Conservation (phyloP, 805 yeast genomes). For the Suhomyces kilbournensis region DNA sequence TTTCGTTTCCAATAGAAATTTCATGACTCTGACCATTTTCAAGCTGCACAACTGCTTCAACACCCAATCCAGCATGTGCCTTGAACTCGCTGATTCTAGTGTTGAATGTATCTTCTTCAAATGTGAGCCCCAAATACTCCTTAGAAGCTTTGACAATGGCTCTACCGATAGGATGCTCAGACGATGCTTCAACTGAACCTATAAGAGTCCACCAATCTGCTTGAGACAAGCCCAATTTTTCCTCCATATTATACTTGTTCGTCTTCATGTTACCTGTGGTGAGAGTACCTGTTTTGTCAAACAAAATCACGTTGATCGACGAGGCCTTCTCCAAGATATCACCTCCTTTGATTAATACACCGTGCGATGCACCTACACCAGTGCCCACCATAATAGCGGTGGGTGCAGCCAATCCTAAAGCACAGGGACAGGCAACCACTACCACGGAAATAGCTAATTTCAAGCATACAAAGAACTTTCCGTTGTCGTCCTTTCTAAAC, state of each 20-base stretch:
- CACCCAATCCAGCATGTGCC: slow-evolving; percentile 45
- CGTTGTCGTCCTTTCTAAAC: slow-evolving; percentile 46
- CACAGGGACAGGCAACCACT: slow-evolving; percentile 99
- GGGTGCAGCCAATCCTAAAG: slow-evolving; percentile 95
- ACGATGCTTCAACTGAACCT: slow-evolving; percentile 59
- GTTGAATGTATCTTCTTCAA: slow-evolving; percentile 32
- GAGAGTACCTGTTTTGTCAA: slow-evolving; percentile 95
- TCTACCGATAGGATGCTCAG: slow-evolving; percentile 87
- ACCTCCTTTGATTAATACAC: slow-evolving; percentile 91
- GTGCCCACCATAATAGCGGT: slow-evolving; percentile 99
- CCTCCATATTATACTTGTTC: slow-evolving; percentile 17
- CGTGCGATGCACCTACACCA: slow-evolving; percentile 89
- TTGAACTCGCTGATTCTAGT: slow-evolving; percentile 33
- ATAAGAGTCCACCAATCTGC: slow-evolving; percentile 50
- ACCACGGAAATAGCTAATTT: slow-evolving; percentile 85
- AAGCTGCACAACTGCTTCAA: slow-evolving; percentile 38
- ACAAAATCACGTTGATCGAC: slow-evolving; percentile 61
- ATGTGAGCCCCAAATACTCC: slow-evolving; percentile 21
- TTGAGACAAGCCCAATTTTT: slow-evolving; percentile 14
- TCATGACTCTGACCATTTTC: slow-evolving; percentile 16
- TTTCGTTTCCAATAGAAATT: slow-evolving; percentile 54
- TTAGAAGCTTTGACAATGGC: slow-evolving; percentile 52
- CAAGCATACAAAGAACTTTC: slow-evolving; percentile 64
- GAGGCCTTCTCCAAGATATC: slow-evolving; percentile 76
- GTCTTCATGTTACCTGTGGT: slow-evolving; percentile 78